phyloP scores from a whole-genome alignment of 805 yeast genomes.

The Myxozyma neglecta region DNA sequence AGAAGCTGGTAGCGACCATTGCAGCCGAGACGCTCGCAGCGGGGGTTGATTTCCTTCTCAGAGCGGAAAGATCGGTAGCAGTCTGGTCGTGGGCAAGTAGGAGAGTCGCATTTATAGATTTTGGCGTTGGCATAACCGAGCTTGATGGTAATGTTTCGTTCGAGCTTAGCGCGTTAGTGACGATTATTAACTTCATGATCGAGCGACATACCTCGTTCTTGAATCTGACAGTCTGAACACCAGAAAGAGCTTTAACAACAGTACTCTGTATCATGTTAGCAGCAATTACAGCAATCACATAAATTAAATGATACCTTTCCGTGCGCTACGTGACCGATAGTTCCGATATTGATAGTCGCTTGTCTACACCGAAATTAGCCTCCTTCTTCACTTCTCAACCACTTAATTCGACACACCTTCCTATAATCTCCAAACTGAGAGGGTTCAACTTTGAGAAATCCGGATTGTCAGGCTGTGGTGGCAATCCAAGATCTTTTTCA shows the following conservation, averaged over 20 bases:
- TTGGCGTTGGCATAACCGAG: constrained; percentile 99
- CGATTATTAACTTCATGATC: too few species aligned
- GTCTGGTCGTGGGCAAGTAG: constrained; percentile 86
- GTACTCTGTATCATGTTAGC: constrained; percentile 50
- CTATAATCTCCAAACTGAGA: constrained; percentile 86
- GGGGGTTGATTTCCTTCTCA: constrained; percentile 92
- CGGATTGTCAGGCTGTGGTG: constrained; percentile 91
- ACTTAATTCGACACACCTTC: constrained; percentile 42
- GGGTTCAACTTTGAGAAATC: constrained; percentile 83
- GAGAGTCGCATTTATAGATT: constrained; percentile 87
- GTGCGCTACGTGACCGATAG: constrained; percentile 95
- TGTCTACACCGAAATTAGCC: constrained; percentile 56
- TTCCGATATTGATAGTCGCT: constrained; percentile 98
- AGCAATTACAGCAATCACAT: background rate
- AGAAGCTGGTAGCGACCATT: constrained; percentile 83
- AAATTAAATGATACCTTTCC: constrained; percentile 52
- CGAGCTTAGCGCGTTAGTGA: constrained; percentile 47
- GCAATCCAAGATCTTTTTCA: constrained; percentile 96
- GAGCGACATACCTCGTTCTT: constrained; percentile 66
- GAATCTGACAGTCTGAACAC: constrained; percentile 98
- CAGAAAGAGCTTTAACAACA: constrained; percentile 93
- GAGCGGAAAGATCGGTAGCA: constrained; percentile 93
- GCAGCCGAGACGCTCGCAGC: constrained; percentile 85
- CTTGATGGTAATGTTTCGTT: constrained; percentile 97
- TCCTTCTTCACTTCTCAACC: background rate